These are phyloP conservation scores for Porpolomopsis calyptriformis DNA, from an alignment of 768 basidiomycete genomes.

Conservation along the genomic window DNA sequence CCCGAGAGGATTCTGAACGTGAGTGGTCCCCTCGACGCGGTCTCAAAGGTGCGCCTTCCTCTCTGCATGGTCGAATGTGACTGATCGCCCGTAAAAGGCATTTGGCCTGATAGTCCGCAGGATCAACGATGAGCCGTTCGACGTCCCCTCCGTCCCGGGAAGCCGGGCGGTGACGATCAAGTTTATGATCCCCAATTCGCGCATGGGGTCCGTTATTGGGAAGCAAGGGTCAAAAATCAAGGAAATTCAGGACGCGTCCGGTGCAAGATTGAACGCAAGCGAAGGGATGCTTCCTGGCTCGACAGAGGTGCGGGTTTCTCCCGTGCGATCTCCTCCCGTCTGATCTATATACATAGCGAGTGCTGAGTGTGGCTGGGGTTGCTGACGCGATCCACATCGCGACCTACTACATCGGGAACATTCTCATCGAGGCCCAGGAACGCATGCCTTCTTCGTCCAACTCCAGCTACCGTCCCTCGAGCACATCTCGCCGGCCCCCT, in stretches of 20 bases:
- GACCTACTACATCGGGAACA: slow-evolving; percentile 98
- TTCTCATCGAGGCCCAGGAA: slow-evolving; percentile 87
- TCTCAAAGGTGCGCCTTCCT: slow-evolving; percentile 68
- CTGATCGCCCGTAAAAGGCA: slow-evolving; percentile 44
- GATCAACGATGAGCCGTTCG: slow-evolving; percentile 99
- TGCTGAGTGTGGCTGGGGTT: slow-evolving; percentile 94
- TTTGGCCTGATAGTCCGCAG: slow-evolving; percentile 97
- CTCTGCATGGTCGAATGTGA: not conserved
- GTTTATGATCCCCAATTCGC: slow-evolving; percentile 98
- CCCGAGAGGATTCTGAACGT: slow-evolving; percentile 99
- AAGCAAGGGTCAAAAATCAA: slow-evolving; percentile 98
- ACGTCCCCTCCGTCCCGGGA: slow-evolving; percentile 93
- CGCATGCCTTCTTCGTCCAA: slow-evolving; percentile 62
- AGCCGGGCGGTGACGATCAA: slow-evolving; percentile 98
- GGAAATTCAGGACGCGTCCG: slow-evolving; percentile 98
- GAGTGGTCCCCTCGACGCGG: slow-evolving; percentile 93
- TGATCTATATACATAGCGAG: slow-evolving; percentile 49
- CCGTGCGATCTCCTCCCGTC: slow-evolving; percentile 8
- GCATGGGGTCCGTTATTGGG: slow-evolving; percentile 98
- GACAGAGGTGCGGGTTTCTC: slow-evolving; percentile 66
- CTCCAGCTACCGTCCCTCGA: slow-evolving; percentile 62
- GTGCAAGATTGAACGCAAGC: slow-evolving; percentile 90
- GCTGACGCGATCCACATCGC: slow-evolving; percentile 99
- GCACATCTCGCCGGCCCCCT: slow-evolving; percentile 32
- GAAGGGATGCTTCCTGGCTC: slow-evolving; percentile 98